Base-by-base conservation (phyloP, 1,139 yeast species). In the Geotrichum restrictum region DNA sequence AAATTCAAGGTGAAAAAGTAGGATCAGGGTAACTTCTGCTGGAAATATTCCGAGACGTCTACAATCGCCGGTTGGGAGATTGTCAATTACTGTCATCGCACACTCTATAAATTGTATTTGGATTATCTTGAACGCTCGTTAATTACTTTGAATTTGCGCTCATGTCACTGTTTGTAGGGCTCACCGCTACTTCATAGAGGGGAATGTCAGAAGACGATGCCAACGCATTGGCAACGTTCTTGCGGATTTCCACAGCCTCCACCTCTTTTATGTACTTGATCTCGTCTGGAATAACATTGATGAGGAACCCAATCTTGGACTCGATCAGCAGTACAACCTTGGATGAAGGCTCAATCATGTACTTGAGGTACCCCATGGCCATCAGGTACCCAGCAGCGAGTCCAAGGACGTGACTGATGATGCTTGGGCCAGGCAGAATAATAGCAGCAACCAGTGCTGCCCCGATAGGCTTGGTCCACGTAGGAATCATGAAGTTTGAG, bases 371-470 rank as follows among this genome's bases (percentile, higher is more conserved):
- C 11, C 85, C 93, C 62, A 75, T 69, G 2, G 79, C 86, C 63
- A 85, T 68, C 13, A 71, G 69, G 62, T 74, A 79, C 11, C 89
- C 89, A 47, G 74, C 77, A 41, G 65, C 64, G 59, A 78, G 69
- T 19, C 78, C 88, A 45, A 74, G 75, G 43, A 70, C 67, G 66
- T 89, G 96, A 22, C 96, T 95, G 60, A 83, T 71, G 60, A 88
- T 82, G 51, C 93, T 83, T 10, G 91, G 75, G 10, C 76, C 74
- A 1, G 88, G 81, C 55, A 77, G 65, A 31, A 82, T 55, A 1
- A 83, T 37, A 1, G 81, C 74, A 44, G 77, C 67, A 8, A 83
- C 32, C 1, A 82, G 55, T 55, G 88, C 72, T 29, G 80, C 65
- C 19, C 78, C 59, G 44, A 85, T 71, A 5, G 96, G 96, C 0